Evolutionary conservation across 306 rosid species (phyloP).

Genomic region (Pyrus communis): DNA sequence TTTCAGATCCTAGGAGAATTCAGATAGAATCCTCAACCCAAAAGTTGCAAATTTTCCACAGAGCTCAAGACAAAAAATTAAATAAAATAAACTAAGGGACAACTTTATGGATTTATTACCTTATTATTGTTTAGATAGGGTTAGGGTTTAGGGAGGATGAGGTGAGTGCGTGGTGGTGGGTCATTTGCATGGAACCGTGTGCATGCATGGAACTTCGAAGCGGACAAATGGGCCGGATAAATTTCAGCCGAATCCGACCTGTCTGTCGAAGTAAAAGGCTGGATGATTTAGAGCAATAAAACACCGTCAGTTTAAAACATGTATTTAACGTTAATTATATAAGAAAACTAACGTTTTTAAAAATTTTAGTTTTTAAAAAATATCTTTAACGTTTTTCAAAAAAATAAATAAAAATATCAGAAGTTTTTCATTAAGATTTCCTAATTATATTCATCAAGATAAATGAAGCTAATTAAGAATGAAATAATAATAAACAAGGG

Average conservation of each 20-base stretch:
- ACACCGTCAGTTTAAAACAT: conserved; percentile 1
- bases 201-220: conserved; percentile 35
- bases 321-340: not conserved
- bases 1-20: accelerated
- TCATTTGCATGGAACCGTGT: conserved; percentile 45
- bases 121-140: conserved; percentile 35
- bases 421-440: too few relatives aligned
- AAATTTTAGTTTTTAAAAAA: too few relatives aligned
- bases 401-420: too few relatives aligned
- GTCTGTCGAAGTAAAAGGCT: not conserved
- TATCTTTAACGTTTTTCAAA: too few relatives aligned
- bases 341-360: accelerated
- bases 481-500: not conserved
- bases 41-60: not conserved
- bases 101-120: conserved; percentile 59
- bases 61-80: not conserved
- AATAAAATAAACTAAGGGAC: conserved; percentile 25
- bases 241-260: conserved; percentile 17
- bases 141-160: conserved; percentile 7
- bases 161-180: conserved; percentile 45
- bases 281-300: conserved; percentile 43
- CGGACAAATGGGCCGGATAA: conserved; percentile 33
- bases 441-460: not conserved
- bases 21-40: not conserved
- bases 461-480: not conserved